Percentiles rank a stretch among this genome's conserved stretches.
phyloP scores from a whole-genome alignment of 495 filamentous ascomycete genomes.

The Amniculicola lignicola region DNA sequence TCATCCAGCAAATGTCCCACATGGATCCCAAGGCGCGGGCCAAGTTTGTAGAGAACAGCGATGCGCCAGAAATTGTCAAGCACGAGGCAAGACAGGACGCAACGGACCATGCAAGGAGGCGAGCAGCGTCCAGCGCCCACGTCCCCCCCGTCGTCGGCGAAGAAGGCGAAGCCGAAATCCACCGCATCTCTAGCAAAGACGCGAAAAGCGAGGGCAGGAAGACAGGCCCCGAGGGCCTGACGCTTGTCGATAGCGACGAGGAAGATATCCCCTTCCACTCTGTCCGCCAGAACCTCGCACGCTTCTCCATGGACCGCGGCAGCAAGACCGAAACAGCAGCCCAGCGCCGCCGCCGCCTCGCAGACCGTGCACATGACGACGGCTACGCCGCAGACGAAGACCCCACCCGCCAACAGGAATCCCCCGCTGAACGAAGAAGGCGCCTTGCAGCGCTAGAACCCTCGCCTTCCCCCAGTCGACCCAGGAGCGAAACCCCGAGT shows the following conservation, averaged over 20 bases:
- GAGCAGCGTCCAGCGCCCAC: conserved; percentile 5
- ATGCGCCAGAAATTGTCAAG: conserved; percentile 58
- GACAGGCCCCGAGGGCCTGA: conserved; percentile 25
- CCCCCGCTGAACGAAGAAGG: conserved; percentile 37
- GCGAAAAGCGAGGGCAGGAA: conserved; percentile 12
- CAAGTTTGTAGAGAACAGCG: conserved; percentile 65
- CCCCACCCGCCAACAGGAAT: conserved; percentile 3
- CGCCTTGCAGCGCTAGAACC: conserved; percentile 49
- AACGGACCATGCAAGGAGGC: conserved; percentile 40
- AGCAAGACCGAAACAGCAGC: conserved; percentile 42
- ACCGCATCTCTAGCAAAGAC: conserved; percentile 15
- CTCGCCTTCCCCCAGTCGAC: conserved; percentile 1
- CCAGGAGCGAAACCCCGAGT: background rate
- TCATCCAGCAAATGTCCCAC: conserved; percentile 76
- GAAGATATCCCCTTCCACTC: conserved; percentile 46
- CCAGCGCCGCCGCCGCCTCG: conserved; percentile 49
- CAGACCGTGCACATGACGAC: conserved; percentile 24
- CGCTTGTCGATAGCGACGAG: conserved; percentile 25
- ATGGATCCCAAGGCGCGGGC: conserved; percentile 74
- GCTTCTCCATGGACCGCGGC: conserved; percentile 42
- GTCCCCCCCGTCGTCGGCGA: conserved; percentile 28
- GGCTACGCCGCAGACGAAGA: background rate
- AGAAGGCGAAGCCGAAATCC: conserved; percentile 21
- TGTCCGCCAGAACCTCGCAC: conserved; percentile 48
- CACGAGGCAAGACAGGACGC: conserved; percentile 56